These are phyloP conservation scores for Orbilia ellipsospora DNA, from an alignment of 2,329 filamentous ascomycete genomes.

Conservation along the genomic window DNA sequence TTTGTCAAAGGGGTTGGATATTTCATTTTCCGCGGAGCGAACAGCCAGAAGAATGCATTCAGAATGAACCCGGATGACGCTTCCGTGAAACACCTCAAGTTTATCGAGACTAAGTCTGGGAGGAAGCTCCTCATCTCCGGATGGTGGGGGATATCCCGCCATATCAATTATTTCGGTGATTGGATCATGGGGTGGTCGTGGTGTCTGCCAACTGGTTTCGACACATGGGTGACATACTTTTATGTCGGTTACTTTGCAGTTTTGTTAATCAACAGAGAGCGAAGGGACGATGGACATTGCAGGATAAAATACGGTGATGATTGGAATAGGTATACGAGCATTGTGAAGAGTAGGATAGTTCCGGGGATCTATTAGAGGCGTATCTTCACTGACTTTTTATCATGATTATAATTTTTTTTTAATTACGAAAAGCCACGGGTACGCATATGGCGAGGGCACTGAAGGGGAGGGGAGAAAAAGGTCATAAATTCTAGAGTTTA, in stretches of 20 bases:
- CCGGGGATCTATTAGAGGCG: conserved; percentile 80
- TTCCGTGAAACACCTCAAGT: conserved; percentile 80
- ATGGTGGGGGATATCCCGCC: conserved; percentile 92
- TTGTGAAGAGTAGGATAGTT: conserved; percentile 83
- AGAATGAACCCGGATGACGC: conserved; percentile 86
- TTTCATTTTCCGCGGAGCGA: conserved; percentile 90
- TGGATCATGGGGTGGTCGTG: conserved; percentile 95
- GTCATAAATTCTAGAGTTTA: no score
- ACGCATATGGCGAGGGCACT: no score
- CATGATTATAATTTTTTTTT: no score
- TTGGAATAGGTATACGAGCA: conserved; percentile 87
- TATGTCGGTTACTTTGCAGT: conserved; percentile 92
- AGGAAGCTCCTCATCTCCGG: conserved; percentile 84
- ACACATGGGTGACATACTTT: conserved; percentile 90
- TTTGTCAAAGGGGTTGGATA: conserved; percentile 79
- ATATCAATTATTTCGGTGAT: conserved; percentile 96
- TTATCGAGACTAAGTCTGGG: conserved; percentile 84
- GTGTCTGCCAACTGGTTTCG: conserved; percentile 88
- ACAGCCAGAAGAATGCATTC: conserved; percentile 95
- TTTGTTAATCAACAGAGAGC: conserved; percentile 84
- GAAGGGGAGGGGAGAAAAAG: no score
- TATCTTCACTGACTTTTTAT: background rate
- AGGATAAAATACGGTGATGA: conserved; percentile 89
- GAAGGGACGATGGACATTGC: conserved; percentile 91
- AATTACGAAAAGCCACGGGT: no score